These are phyloP conservation scores for Candida pseudoglaebosa DNA, from an alignment of 805 yeast genomes.

Conservation along the genomic window DNA sequence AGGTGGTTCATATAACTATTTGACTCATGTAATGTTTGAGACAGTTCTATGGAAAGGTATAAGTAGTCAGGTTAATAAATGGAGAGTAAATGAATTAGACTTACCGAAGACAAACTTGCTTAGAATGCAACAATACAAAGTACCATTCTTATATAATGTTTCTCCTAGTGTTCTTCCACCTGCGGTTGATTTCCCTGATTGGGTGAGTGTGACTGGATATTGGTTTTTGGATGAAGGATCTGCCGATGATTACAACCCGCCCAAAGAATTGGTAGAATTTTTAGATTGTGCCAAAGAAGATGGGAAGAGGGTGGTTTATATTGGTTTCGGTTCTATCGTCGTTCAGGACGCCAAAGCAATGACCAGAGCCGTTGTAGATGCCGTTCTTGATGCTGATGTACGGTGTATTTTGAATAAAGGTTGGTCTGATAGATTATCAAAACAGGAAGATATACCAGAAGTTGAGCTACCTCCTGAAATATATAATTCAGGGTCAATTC, in stretches of 20 bases:
- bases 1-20: slow-evolving; percentile 89
- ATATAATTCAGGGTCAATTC: slow-evolving; percentile 66
- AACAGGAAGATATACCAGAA: slow-evolving; percentile 28
- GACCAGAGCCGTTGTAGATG: slow-evolving; percentile 73
- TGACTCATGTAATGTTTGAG: slow-evolving; percentile 91
- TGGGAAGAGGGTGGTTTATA: slow-evolving; percentile 72
- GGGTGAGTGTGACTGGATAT: slow-evolving; percentile 95
- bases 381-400: slow-evolving; percentile 77
- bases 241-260: slow-evolving; percentile 51
- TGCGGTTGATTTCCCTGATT: slow-evolving; percentile 87
- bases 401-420: slow-evolving; percentile 88
- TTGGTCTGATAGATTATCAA: slow-evolving; percentile 77
- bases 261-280: slow-evolving; percentile 53
- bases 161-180: slow-evolving; percentile 90
- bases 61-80: slow-evolving; percentile 76
- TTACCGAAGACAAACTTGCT: slow-evolving; percentile 69
- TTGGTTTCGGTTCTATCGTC: slow-evolving; percentile 95
- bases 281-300: slow-evolving; percentile 57
- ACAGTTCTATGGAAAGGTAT: slow-evolving; percentile 93
- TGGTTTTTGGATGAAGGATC: slow-evolving; percentile 83
- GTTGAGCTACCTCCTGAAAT: slow-evolving; percentile 61
- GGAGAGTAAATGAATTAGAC: slow-evolving; percentile 70
- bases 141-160: slow-evolving; percentile 86
- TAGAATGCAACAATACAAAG: slow-evolving; percentile 66
- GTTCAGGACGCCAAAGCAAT: slow-evolving; percentile 77